phyloP scores from a whole-genome alignment of 2,329 filamentous ascomycete species.

The Tolypocladium sp. region DNA sequence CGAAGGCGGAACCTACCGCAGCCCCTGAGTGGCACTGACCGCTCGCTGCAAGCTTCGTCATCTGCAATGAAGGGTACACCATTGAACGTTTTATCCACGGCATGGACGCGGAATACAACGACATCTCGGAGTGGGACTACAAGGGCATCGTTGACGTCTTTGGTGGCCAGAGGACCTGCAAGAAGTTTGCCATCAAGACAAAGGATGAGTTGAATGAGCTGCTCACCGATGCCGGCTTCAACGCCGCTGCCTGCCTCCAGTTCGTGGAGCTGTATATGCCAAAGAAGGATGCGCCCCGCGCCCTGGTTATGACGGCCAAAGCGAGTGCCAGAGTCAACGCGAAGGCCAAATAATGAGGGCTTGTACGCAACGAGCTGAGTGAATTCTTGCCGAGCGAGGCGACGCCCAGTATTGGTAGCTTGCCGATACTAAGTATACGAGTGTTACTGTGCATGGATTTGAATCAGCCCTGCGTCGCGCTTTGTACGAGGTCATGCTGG shows the following conservation, averaged over 20 bases:
- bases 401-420: background rate
- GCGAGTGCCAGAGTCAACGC: conserved; percentile 62
- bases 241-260: conserved; percentile 44
- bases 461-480: background rate
- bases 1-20: background rate
- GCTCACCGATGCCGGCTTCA: conserved; percentile 56
- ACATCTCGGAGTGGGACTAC: conserved; percentile 68
- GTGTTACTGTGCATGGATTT: background rate
- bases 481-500: background rate
- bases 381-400: background rate
- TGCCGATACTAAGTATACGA: background rate
- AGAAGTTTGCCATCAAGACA: conserved; percentile 60
- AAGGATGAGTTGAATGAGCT: conserved; percentile 59
- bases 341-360: conserved; percentile 19
- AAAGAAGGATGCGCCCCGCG: conserved; percentile 65
- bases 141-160: conserved; percentile 60
- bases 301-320: conserved; percentile 60
- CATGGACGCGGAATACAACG: conserved; percentile 71
- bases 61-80: conserved; percentile 83
- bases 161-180: conserved; percentile 50
- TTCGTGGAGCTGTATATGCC: conserved; percentile 80
- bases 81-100: conserved; percentile 87
- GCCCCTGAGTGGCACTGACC: background rate
- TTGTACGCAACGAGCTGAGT: background rate
- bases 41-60: conserved; percentile 50